Base-by-base conservation (phyloP, 2,329 filamentous ascomycete species). In the Ceratocystis destructans region DNA sequence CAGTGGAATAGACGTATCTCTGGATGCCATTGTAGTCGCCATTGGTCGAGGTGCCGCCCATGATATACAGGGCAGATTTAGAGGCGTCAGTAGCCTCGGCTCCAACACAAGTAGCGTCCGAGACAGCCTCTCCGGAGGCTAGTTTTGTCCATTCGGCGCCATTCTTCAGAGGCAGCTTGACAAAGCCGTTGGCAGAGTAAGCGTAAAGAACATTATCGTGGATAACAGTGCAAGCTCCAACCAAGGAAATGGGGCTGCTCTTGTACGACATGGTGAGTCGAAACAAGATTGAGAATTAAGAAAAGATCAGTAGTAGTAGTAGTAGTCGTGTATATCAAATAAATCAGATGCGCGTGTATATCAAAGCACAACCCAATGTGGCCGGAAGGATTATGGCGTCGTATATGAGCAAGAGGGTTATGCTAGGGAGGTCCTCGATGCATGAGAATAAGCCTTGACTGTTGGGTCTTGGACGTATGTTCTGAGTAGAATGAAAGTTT, bases 161-260 rank as follows among this genome's bases (percentile, higher is more conserved):
- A 70, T 85, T 76, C 69, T 82, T 76, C 69, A 97, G 77, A 12
- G 80, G 76, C 70, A 97, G 76, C 7, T 88, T 87, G 73, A 91
- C 83, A 71, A 97, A 92, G 33, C 85, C 88, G 61, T 83, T 77
- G 7, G 84, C 77, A 5, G 90, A 89, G 75, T 90, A 96, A 59
- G 88, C 86, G 77, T 95, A 97, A 64, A 97, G 83, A 12, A 86
- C 90, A 74, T 91, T 86, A 73, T 91, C 80, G 78, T 89, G 80
- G 69, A 96, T 82, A 72, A 88, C 84, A 67, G 91, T 90, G 77
- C 93, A 97, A 72, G 89, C 86, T 75, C 87, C 85, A 74, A 85
- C 83, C 74, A 96, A 78, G 69, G 86, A 79, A 73, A 85, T 81
- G 64, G 82, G 78, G 64, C 62, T 64, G 20, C 61, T 63, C 44